These are phyloP conservation scores for Aspergillus tubingensis DNA, from an alignment of 2,329 filamentous ascomycete genomes.

Conservation along the genomic window DNA sequence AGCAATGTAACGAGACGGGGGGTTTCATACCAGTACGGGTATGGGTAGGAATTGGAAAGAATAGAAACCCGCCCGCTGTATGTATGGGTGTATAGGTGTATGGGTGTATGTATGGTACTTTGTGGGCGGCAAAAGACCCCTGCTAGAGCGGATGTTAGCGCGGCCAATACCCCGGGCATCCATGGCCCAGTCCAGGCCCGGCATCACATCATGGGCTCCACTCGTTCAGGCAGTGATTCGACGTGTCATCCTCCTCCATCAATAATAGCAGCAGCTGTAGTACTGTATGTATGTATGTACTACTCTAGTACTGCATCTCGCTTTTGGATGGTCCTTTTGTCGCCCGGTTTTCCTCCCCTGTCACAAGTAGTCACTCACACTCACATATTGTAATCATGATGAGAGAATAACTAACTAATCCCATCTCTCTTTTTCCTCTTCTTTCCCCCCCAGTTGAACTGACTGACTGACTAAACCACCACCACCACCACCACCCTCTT, in stretches of 20 bases:
- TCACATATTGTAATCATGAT: background rate
- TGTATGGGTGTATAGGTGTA: background rate
- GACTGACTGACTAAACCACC: no score
- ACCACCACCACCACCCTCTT: slow-evolving; percentile 6
- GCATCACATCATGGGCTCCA: slow-evolving; percentile 19
- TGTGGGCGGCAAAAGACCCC: background rate
- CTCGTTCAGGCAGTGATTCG: slow-evolving; percentile 15
- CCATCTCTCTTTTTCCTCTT: background rate
- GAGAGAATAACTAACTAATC: background rate
- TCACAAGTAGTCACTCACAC: no score
- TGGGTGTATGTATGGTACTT: background rate
- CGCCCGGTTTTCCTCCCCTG: no score
- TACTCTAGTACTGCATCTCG: background rate
- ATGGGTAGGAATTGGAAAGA: background rate
- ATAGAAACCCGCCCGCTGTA: no score
- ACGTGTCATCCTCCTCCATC: slow-evolving; percentile 11
- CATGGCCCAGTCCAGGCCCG: slow-evolving; percentile 21
- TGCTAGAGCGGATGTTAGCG: background rate
- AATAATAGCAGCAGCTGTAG: background rate
- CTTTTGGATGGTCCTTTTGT: no score
- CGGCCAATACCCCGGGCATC: slow-evolving; percentile 7
- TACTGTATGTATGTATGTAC: no score
- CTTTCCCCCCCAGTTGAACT: no score
- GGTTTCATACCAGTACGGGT: background rate
- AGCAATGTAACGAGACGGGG: background rate